Evolutionary conservation across 192 early-diverging fungal species (phyloP).

Genomic region (Paraglomus brasilianum): DNA sequence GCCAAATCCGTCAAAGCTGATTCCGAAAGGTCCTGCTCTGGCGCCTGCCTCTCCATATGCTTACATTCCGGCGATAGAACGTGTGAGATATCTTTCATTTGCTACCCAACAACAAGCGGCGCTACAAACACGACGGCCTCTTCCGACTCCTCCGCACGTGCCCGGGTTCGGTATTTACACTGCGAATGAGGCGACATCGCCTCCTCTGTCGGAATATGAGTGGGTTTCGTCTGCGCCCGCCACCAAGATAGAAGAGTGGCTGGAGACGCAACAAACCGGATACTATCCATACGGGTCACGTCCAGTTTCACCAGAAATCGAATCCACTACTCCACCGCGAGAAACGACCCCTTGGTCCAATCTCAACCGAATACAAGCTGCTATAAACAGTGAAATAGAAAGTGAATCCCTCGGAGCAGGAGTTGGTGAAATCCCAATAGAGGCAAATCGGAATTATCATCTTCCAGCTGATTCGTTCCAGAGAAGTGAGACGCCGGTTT

Average conservation of each 20-base stretch:
- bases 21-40: conserved; percentile 39
- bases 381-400: no score
- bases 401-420: no score
- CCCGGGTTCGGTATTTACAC: neutral
- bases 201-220: neutral
- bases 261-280: conserved; percentile 17
- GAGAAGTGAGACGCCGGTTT: conserved; percentile 8
- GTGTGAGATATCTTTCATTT: conserved; percentile 45
- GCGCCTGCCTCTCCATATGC: conserved; percentile 45
- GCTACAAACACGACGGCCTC: conserved; percentile 23
- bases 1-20: conserved; percentile 27
- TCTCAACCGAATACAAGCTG: conserved; percentile 19
- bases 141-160: neutral
- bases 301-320: neutral
- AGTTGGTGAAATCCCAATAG: neutral
- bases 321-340: neutral
- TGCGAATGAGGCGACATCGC: neutral
- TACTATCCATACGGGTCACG: neutral
- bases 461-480: conserved; percentile 14
- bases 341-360: conserved; percentile 21
- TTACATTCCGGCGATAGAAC: conserved; percentile 47
- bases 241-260: conserved; percentile 1
- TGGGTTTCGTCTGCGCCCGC: neutral
- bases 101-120: conserved; percentile 25
- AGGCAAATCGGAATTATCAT: neutral